Conservation (phyloP, 208 protist species). For the Phytomonas sp. region DNA sequence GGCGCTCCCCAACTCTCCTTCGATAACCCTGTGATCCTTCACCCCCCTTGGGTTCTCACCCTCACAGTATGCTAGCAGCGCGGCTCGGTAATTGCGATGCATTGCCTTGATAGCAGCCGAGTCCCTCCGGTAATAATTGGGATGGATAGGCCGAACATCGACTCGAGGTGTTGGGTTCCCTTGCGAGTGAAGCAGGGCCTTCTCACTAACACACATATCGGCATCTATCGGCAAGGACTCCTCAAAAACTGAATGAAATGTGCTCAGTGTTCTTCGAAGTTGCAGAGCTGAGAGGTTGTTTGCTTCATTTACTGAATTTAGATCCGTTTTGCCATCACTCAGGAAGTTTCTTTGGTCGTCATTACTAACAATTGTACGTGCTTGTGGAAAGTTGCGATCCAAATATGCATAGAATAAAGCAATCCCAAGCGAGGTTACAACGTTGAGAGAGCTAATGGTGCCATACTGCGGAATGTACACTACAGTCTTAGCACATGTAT, state of each 20-base stretch:
- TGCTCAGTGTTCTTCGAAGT: not conserved
- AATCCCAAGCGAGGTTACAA: slow-evolving; percentile 81
- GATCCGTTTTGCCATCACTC: not conserved
- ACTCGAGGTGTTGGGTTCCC: slow-evolving; percentile 22
- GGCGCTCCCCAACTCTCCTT: not conserved
- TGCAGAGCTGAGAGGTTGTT: not conserved
- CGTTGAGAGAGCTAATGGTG: slow-evolving; percentile 87
- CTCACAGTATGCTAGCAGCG: slow-evolving; percentile 28
- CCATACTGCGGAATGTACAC: slow-evolving; percentile 87
- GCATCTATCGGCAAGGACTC: not conserved
- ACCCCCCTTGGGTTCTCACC: not conserved
- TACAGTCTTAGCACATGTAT: slow-evolving; percentile 16
- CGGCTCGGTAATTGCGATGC: slow-evolving; percentile 20
- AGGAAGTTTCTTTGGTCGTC: not conserved
- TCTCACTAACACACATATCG: slow-evolving; percentile 8
- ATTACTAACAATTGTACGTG: slow-evolving; percentile 19
- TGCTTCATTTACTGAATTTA: not conserved
- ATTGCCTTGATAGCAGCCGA: slow-evolving; percentile 12
- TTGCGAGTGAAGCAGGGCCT: not conserved
- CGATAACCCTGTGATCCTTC: not conserved
- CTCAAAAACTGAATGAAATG: slow-evolving; percentile 3
- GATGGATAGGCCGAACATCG: slow-evolving; percentile 74
- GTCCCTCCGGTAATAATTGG: slow-evolving; percentile 35
- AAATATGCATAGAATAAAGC: slow-evolving; percentile 73
- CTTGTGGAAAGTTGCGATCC: slow-evolving; percentile 36